A percentile compares a stretch with the other conserved stretches of the same genome.
These are phyloP conservation scores for Xylaria sp. DNA, from an alignment of 2,329 filamentous ascomycete genomes.

Conservation along the genomic window DNA sequence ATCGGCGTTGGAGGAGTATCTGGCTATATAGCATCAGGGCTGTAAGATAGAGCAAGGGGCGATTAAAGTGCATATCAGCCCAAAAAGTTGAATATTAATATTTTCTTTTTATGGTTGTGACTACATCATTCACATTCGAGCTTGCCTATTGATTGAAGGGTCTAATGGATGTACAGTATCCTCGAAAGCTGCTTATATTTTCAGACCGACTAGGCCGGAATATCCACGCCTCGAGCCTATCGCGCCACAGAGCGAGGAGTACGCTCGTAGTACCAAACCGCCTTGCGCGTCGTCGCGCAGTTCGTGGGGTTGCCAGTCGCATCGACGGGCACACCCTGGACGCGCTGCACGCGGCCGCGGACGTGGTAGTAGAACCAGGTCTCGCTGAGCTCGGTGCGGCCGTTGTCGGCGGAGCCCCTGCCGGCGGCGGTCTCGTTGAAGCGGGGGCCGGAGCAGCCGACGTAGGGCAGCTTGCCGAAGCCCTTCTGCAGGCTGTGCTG, in stretches of 20 bases:
- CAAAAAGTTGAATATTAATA: slow-evolving; percentile 17
- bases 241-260: slow-evolving; percentile 46
- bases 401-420: slow-evolving; percentile 58
- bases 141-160: background rate
- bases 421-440: slow-evolving; percentile 67
- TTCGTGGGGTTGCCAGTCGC: slow-evolving; percentile 54
- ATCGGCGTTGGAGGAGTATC: slow-evolving; percentile 37
- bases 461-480: slow-evolving; percentile 62
- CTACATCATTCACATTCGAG: slow-evolving; percentile 11
- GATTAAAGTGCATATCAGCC: slow-evolving; percentile 1
- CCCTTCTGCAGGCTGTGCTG: slow-evolving; percentile 54
- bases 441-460: slow-evolving; percentile 64
- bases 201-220: background rate
- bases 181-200: background rate
- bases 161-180: background rate
- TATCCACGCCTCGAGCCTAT: background rate
- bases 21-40: background rate
- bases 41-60: slow-evolving; percentile 14
- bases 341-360: slow-evolving; percentile 61
- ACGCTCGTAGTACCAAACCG: slow-evolving; percentile 61
- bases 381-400: slow-evolving; percentile 63
- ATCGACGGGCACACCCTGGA: slow-evolving; percentile 50
- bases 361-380: slow-evolving; percentile 72
- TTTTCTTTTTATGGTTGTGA: slow-evolving; percentile 3
- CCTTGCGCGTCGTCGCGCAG: slow-evolving; percentile 59